A percentile compares a stretch with the other conserved stretches of the same genome.
Evolutionary conservation across 2,329 filamentous ascomycete genomes (phyloP).

Genomic region (Colletotrichum sp.): DNA sequence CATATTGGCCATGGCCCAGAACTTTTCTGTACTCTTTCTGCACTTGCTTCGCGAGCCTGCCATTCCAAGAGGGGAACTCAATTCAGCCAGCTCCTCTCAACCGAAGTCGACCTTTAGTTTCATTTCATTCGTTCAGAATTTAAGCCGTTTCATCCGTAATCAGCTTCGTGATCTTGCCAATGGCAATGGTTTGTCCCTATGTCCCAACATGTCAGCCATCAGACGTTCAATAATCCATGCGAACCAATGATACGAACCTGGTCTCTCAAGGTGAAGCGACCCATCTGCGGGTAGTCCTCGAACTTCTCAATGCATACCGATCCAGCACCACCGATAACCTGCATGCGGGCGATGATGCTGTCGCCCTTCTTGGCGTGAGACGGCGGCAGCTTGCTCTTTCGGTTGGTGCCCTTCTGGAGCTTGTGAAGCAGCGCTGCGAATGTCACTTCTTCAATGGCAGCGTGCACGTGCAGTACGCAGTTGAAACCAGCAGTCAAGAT

Average conservation of each 20-base stretch:
- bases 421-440: conserved; percentile 89
- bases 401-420: conserved; percentile 89
- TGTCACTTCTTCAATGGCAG: conserved; percentile 96
- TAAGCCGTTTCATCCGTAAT: conserved; percentile 44
- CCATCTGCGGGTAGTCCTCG: conserved; percentile 94
- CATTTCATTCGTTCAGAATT: conserved; percentile 22
- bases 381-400: conserved; percentile 92
- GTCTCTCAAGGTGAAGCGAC: conserved; percentile 87
- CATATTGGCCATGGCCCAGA: neutral
- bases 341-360: conserved; percentile 89
- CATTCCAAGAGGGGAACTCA: neutral
- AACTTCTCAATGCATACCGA: conserved; percentile 93
- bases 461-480: conserved; percentile 96
- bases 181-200: conserved; percentile 97
- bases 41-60: neutral
- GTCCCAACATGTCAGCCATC: conserved; percentile 20
- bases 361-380: conserved; percentile 84
- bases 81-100: neutral
- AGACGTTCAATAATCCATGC: conserved; percentile 14
- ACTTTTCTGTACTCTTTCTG: neutral
- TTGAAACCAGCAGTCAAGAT: conserved; percentile 96
- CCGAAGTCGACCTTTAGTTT: neutral
- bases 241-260: conserved; percentile 61
- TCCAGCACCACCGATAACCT: conserved; percentile 84
- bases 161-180: conserved; percentile 98